These are phyloP conservation scores for Aspergillus sp. DNA, from an alignment of 2,329 filamentous ascomycete species.

Conservation along the genomic window DNA sequence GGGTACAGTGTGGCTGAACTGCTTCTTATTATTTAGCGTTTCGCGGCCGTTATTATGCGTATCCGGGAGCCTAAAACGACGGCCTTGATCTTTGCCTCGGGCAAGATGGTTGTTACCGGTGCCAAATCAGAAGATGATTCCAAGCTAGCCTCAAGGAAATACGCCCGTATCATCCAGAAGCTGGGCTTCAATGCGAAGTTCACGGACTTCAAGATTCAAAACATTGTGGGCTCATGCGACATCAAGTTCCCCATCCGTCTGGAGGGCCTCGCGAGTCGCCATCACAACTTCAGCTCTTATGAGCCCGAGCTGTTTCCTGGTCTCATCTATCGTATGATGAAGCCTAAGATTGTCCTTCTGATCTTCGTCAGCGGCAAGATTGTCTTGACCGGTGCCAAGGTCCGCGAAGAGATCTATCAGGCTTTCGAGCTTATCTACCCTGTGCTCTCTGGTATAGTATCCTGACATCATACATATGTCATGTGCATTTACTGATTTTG, in stretches of 20 bases:
- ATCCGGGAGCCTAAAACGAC: constrained; percentile 99
- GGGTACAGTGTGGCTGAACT: constrained; percentile 52
- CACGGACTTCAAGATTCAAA: constrained; percentile 99
- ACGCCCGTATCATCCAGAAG: constrained; percentile 99
- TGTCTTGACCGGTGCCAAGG: constrained; percentile 94
- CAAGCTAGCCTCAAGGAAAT: constrained; percentile 95
- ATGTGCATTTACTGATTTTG: constrained; percentile 24
- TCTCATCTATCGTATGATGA: constrained; percentile 99
- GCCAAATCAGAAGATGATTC: constrained; percentile 98
- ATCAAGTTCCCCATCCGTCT: constrained; percentile 99
- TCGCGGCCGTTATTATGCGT: constrained; percentile 98
- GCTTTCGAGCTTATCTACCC: constrained; percentile 98
- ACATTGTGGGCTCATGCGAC: constrained; percentile 97
- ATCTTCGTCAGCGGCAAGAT: constrained; percentile 99
- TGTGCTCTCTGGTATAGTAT: constrained; percentile 76
- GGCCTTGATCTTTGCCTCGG: constrained; percentile 94
- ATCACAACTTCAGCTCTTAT: constrained; percentile 99
- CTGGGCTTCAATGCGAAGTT: constrained; percentile 99
- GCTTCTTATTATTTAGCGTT: constrained; percentile 69
- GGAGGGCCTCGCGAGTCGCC: constrained; percentile 91
- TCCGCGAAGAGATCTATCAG: constrained; percentile 96
- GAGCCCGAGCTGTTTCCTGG: constrained; percentile 98
- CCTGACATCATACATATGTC: not conserved
- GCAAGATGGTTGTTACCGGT: constrained; percentile 99
- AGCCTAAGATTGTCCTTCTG: constrained; percentile 96